These are phyloP conservation scores for Cladorrhinum samala DNA, from an alignment of 495 filamentous ascomycete species.

Conservation along the genomic window DNA sequence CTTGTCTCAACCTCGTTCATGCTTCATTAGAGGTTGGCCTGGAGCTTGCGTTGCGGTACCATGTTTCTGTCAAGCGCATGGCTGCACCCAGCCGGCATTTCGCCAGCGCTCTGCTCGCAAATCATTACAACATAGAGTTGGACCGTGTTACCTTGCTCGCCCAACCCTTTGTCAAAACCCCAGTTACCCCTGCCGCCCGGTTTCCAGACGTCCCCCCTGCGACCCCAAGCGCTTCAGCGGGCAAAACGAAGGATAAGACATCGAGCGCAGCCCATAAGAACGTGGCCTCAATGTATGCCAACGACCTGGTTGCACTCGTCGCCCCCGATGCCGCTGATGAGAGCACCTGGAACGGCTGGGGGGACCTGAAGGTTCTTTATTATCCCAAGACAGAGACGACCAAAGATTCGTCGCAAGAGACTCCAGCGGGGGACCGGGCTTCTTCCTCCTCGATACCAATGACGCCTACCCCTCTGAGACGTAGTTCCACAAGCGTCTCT, in stretches of 20 bases:
- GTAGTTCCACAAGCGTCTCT: slow-evolving; percentile 35
- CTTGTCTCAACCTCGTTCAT: slow-evolving; percentile 68
- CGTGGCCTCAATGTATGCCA: slow-evolving; percentile 56
- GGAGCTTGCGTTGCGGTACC: slow-evolving; percentile 84
- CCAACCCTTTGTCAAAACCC: slow-evolving; percentile 70
- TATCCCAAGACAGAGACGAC: slow-evolving; percentile 30
- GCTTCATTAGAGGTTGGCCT: slow-evolving; percentile 68
- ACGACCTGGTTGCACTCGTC: slow-evolving; percentile 68
- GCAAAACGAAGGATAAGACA: slow-evolving; percentile 70
- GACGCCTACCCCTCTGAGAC: slow-evolving; percentile 43
- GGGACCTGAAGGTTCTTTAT: slow-evolving; percentile 42
- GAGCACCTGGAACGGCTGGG: slow-evolving; percentile 42
- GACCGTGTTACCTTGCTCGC: slow-evolving; percentile 80
- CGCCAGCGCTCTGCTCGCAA: slow-evolving; percentile 67
- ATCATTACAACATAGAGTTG: slow-evolving; percentile 91
- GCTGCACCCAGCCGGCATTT: slow-evolving; percentile 50
- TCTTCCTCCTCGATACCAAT: slow-evolving; percentile 22
- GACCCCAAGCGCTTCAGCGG: slow-evolving; percentile 38
- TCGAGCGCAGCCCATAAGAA: slow-evolving; percentile 28
- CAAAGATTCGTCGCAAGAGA: neutral
- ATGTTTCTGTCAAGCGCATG: slow-evolving; percentile 73
- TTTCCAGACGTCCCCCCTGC: slow-evolving; percentile 36
- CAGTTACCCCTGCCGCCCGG: slow-evolving; percentile 25
- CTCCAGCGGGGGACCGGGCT: slow-evolving; percentile 5
- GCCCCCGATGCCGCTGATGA: slow-evolving; percentile 40